Percentiles rank a stretch among this genome's conserved stretches.
phyloP scores from a whole-genome alignment of 106 monocot species.

The Dioscorea zingiberensis region DNA sequence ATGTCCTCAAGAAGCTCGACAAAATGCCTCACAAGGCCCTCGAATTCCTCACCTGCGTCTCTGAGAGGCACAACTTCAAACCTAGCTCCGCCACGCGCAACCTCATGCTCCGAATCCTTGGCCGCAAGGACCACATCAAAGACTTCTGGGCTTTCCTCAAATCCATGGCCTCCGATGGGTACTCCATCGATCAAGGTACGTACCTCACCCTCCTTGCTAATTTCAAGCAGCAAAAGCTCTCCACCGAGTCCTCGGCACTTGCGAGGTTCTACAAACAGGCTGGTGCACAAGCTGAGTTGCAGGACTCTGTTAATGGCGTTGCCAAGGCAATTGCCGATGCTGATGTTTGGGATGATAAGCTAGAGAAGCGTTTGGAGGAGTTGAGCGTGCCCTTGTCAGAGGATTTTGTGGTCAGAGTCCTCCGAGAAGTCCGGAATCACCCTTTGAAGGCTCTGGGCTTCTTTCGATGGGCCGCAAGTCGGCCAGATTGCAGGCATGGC shows the following conservation, averaged over 20 bases:
- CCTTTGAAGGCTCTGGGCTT: conserved; percentile 64
- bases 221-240: conserved; percentile 53
- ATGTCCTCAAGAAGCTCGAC: conserved; percentile 62
- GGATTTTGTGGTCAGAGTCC: conserved; percentile 21
- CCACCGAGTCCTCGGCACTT: conserved; percentile 34
- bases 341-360: conserved; percentile 12
- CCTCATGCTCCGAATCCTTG: conserved; percentile 72
- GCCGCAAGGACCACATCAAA: conserved; percentile 21
- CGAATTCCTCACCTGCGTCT: conserved; percentile 46
- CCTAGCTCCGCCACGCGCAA: conserved; percentile 38
- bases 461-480: conserved; percentile 55
- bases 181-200: conserved; percentile 40
- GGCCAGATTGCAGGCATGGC: conserved; percentile 34
- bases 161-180: conserved; percentile 42
- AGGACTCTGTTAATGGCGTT: conserved; percentile 4
- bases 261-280: conserved; percentile 25
- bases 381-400: conserved; percentile 33
- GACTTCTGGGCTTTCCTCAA: conserved; percentile 67
- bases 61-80: conserved; percentile 11
- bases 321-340: conserved; percentile 10
- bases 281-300: neutral
- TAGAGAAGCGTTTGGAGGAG: conserved; percentile 20
- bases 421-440: conserved; percentile 28
- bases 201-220: conserved; percentile 36
- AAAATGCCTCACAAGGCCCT: conserved; percentile 54